Conservation (phyloP, 2,329 filamentous ascomycete genomes). For the Ophiocordyceps robertsii region DNA sequence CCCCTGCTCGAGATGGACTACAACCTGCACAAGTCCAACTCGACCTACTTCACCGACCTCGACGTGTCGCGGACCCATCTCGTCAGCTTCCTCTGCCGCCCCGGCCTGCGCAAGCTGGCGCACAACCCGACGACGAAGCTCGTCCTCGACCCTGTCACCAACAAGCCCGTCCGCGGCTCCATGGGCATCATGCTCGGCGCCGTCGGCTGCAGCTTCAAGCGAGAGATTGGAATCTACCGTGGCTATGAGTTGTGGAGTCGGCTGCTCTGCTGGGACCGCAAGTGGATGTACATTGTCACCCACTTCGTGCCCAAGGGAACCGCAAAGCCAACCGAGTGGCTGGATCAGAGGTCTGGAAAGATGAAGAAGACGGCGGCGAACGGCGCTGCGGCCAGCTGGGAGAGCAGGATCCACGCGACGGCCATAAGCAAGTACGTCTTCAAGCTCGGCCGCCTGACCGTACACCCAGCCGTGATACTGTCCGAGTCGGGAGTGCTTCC, state of each 20-base stretch:
- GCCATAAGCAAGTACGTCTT: conserved; percentile 71
- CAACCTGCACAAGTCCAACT: conserved; percentile 73
- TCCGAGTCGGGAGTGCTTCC: conserved; percentile 63
- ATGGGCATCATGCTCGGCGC: conserved; percentile 57
- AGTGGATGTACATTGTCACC: conserved; percentile 67
- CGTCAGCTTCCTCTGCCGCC: conserved; percentile 52
- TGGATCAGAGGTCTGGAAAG: conserved; percentile 30
- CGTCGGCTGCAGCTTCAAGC: conserved; percentile 60
- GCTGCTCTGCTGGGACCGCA: conserved; percentile 62
- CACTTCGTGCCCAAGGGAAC: conserved; percentile 56
- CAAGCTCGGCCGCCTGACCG: conserved; percentile 69
- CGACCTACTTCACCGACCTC: conserved; percentile 78
- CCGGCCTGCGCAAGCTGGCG: conserved; percentile 12
- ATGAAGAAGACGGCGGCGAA: conserved; percentile 24
- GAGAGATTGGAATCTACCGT: conserved; percentile 57
- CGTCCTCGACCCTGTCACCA: conserved; percentile 34
- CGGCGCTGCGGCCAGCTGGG: conserved; percentile 29
- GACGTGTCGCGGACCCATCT: conserved; percentile 74
- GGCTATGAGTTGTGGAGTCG: conserved; percentile 62
- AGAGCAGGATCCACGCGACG: conserved; percentile 56
- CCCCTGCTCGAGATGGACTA: conserved; percentile 72
- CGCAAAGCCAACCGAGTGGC: conserved; percentile 40
- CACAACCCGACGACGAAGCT: conserved; percentile 14
- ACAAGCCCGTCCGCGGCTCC: conserved; percentile 34
- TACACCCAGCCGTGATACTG: conserved; percentile 68